Base-by-base conservation (phyloP, 305 asterid species). In the Andrographis paniculata region DNA sequence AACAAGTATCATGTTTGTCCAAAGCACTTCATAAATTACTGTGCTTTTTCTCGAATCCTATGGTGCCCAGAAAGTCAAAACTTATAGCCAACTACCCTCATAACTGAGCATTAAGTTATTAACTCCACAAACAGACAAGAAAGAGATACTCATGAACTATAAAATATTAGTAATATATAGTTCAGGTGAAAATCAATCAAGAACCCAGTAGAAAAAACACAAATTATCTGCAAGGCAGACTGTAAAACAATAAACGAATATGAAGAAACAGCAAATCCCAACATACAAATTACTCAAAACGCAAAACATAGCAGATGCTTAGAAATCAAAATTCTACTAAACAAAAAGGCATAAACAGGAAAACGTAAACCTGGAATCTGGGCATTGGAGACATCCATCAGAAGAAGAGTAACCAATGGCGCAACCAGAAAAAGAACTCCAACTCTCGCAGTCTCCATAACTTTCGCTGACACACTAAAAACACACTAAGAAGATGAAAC, bases 351-450 rank as follows among this genome's bases (percentile, higher is more conserved):
- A 31, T 53, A 53, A 46, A 31, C 6, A 3, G 14, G 37, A 24
- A 24, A 24, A 9, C 4, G 37, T 31, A 43, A 24, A 87, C 97
- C 97, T 79, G 92, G 88, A 69, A 60, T 78, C 78, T 84, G 95
- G 63, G 95, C 86, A 42, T 53, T 61, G 75, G 73, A 55, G 42
- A 61, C 58, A 71, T 78, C 77, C 61, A 75, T 57, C 56, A 76
- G 77, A 64, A 70, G 61, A 48, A 68, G 50, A 33, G 53, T 53
- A 60, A 16, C 53, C 1, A 68, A 40, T 23, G 59, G 52, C 45
- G 76, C 18, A 53, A 59, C 23, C 37, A 64, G 36, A 17, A 66
- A 18, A 45, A 48, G 51, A 66, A 63, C 17, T 45, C 63, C 20
- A 55, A 54, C 30, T 24, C 30, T 4, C 30, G 6, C 46, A 51